phyloP scores from a whole-genome alignment of 495 filamentous ascomycete genomes.

The Penicillium ochrochloron region DNA sequence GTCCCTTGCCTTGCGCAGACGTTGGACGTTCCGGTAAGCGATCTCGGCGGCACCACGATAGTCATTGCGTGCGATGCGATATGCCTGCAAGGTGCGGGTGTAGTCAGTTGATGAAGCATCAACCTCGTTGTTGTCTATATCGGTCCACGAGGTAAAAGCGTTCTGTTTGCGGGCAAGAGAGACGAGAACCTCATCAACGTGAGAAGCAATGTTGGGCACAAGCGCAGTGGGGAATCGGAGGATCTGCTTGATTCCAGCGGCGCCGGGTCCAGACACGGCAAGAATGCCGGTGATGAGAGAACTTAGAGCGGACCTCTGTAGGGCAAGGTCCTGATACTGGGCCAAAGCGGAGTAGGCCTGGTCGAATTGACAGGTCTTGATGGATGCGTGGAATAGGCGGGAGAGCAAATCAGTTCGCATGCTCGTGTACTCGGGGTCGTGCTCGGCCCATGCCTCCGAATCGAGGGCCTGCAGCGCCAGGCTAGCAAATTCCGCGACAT shows the following conservation, averaged over 20 bases:
- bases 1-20: constrained; percentile 56
- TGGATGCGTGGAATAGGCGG: constrained; percentile 79
- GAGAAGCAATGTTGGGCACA: constrained; percentile 72
- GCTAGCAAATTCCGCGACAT: constrained; percentile 82
- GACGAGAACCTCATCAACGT: constrained; percentile 77
- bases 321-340: constrained; percentile 66
- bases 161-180: constrained; percentile 51
- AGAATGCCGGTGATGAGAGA: constrained; percentile 75
- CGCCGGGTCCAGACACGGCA: constrained; percentile 62
- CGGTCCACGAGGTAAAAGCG: constrained; percentile 41
- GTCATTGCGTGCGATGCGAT: constrained; percentile 80
- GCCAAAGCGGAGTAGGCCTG: constrained; percentile 80
- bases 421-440: constrained; percentile 41
- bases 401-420: constrained; percentile 70
- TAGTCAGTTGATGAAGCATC: constrained; percentile 54
- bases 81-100: constrained; percentile 85
- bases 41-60: constrained; percentile 87
- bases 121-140: constrained; percentile 36
- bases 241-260: constrained; percentile 58
- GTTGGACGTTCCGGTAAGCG: constrained; percentile 67
- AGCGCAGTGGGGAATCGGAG: constrained; percentile 65
- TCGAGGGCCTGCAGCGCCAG: constrained; percentile 71
- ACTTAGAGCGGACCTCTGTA: constrained; percentile 65
- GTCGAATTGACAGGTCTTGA: constrained; percentile 77
- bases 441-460: constrained; percentile 45